Percentiles rank a stretch among this genome's conserved stretches.
These are phyloP conservation scores for Fusarium goolgardi DNA, from an alignment of 2,329 filamentous ascomycete species.

Conservation along the genomic window DNA sequence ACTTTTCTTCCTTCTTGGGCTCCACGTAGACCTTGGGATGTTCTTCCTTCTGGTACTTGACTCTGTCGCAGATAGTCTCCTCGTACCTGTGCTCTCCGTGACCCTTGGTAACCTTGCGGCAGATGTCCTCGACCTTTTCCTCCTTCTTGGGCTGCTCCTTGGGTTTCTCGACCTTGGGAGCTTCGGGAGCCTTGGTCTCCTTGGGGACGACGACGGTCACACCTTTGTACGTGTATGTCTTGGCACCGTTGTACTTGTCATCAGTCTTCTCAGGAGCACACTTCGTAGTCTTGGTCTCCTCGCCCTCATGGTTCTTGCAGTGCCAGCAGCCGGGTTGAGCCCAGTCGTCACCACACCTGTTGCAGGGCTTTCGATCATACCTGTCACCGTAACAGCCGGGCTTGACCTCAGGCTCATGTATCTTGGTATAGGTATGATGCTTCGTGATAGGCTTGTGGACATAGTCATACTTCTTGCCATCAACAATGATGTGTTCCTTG, in stretches of 20 bases:
- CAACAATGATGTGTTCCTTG: slow-evolving; percentile 1
- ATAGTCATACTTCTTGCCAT: slow-evolving; percentile 32
- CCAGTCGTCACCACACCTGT: slow-evolving; percentile 45
- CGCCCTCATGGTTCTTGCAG: slow-evolving; percentile 43
- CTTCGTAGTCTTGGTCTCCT: slow-evolving; percentile 20
- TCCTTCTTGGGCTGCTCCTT: slow-evolving; percentile 13
- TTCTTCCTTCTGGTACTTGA: slow-evolving; percentile 8
- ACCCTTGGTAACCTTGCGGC: background rate
- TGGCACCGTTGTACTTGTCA: slow-evolving; percentile 16
- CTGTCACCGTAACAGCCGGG: slow-evolving; percentile 37
- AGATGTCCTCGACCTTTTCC: background rate
- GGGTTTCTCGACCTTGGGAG: slow-evolving; percentile 2
- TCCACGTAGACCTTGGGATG: slow-evolving; percentile 2
- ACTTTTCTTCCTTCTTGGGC: slow-evolving; percentile 10
- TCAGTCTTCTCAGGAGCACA: slow-evolving; percentile 14
- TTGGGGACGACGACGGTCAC: slow-evolving; percentile 26
- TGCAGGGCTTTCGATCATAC: slow-evolving; percentile 45
- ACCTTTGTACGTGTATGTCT: slow-evolving; percentile 24
- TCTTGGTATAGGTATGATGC: slow-evolving; percentile 24
- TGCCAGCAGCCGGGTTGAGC: slow-evolving; percentile 50
- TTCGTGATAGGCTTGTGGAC: slow-evolving; percentile 24
- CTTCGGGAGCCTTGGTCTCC: slow-evolving; percentile 22
- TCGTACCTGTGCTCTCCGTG: slow-evolving; percentile 11
- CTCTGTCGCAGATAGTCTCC: slow-evolving; percentile 22
- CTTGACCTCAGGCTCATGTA: slow-evolving; percentile 29